Conservation (phyloP, 2,329 filamentous ascomycete genomes). For the Ophiostoma novo-ulmi region DNA sequence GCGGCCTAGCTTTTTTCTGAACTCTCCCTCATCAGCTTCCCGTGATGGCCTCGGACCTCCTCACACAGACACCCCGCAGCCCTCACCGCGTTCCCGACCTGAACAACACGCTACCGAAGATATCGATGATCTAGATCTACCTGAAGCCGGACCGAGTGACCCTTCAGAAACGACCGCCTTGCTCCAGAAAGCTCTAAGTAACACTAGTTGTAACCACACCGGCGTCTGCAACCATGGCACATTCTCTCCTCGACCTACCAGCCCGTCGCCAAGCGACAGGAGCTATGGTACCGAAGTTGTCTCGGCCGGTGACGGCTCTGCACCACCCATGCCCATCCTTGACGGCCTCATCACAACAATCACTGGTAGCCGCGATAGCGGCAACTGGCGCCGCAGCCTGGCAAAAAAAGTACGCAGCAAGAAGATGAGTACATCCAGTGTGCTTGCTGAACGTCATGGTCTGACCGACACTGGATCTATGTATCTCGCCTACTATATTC, state of each 20-base stretch:
- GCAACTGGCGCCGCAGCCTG: slow-evolving; percentile 48
- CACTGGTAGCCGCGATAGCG: slow-evolving; percentile 36
- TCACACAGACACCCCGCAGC: slow-evolving; percentile 20
- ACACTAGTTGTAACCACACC: slow-evolving; percentile 40
- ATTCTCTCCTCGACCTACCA: slow-evolving; percentile 63
- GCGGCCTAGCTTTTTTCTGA: slow-evolving; percentile 41
- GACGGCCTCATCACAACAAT: slow-evolving; percentile 39
- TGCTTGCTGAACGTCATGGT: slow-evolving; percentile 66
- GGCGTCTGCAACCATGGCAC: slow-evolving; percentile 66
- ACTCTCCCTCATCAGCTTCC: slow-evolving; percentile 15
- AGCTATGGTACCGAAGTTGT: slow-evolving; percentile 34
- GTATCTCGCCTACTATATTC: slow-evolving; percentile 91
- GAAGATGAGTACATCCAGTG: slow-evolving; percentile 67
- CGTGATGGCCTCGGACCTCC: slow-evolving; percentile 13
- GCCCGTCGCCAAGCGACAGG: slow-evolving; percentile 38
- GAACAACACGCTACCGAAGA: slow-evolving; percentile 24
- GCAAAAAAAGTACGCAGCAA: slow-evolving; percentile 37
- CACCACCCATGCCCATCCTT: slow-evolving; percentile 36
- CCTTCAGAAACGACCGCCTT: slow-evolving; percentile 50
- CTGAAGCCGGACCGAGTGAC: slow-evolving; percentile 28
- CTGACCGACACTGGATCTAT: slow-evolving; percentile 68
- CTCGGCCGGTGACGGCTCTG: slow-evolving; percentile 33
- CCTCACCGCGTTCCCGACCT: slow-evolving; percentile 24
- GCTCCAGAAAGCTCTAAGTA: slow-evolving; percentile 36
- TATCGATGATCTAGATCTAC: slow-evolving; percentile 23